Evolutionary conservation across 768 basidiomycete species (phyloP).

Genomic region (Filobasidium wieringae): DNA sequence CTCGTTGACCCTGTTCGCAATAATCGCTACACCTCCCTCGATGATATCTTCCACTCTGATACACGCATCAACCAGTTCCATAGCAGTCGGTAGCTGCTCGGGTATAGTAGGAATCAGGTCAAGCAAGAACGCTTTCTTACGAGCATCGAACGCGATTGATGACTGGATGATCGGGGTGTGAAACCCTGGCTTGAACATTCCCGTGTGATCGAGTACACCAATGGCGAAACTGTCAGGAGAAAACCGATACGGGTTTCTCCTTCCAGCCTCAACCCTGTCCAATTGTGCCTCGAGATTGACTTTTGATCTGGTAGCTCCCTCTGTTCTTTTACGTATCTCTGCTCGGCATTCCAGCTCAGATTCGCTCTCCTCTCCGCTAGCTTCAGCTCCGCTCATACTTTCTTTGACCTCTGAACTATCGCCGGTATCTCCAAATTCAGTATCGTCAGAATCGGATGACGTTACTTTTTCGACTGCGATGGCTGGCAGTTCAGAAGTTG

Average conservation of each 20-base stretch:
- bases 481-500: neutral
- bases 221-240: neutral
- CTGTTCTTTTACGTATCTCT: neutral
- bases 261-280: neutral
- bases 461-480: neutral
- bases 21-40: neutral
- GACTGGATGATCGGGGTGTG: neutral
- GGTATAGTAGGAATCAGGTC: conserved; percentile 6
- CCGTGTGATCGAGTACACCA: neutral
- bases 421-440: neutral
- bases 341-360: neutral
- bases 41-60: conserved; percentile 3
- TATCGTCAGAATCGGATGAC: neutral
- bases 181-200: neutral
- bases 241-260: neutral
- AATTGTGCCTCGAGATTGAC: neutral
- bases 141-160: conserved; percentile 2
- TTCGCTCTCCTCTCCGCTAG: neutral
- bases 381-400: neutral
- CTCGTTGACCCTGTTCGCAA: neutral
- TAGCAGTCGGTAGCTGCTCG: neutral
- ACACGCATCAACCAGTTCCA: conserved; percentile 3
- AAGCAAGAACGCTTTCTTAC: conserved; percentile 4
- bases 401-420: neutral
- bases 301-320: too few species aligned